Conservation (phyloP, 768 basidiomycete species). For the Termitomyces sp. region DNA sequence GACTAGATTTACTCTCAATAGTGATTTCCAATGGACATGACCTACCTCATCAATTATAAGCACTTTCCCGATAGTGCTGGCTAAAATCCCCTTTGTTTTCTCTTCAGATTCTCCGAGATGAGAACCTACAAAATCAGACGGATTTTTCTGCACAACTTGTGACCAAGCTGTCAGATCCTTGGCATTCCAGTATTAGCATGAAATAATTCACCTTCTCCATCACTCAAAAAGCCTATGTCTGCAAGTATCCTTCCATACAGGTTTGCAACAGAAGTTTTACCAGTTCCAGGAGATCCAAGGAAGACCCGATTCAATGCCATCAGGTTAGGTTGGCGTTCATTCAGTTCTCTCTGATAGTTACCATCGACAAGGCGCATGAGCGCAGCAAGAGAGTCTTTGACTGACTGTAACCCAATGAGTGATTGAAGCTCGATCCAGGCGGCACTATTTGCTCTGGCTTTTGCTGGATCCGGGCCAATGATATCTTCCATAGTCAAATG, state of each 20-base stretch:
- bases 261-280: conserved; percentile 5
- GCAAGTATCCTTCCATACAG: background rate
- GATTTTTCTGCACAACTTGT: background rate
- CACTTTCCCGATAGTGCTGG: background rate
- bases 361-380: conserved; percentile 2
- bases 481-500: background rate
- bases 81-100: background rate
- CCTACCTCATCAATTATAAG: conserved; percentile 1
- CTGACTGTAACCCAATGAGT: conserved; percentile 19
- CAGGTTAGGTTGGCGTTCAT: background rate
- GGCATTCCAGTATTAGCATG: background rate
- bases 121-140: background rate
- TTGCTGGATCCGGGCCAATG: background rate
- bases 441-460: background rate
- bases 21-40: background rate
- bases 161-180: background rate
- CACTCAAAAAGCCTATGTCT: background rate
- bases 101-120: background rate
- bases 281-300: conserved; percentile 7
- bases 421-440: background rate
- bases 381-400: conserved; percentile 49
- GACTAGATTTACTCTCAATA: background rate
- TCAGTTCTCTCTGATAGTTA: background rate
- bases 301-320: background rate
- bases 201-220: background rate